Evolutionary conservation across 2,329 filamentous ascomycete species (phyloP), one percentile per base, ranked within the genome.

Genomic region (Stemphylium lycopersici): DNA sequence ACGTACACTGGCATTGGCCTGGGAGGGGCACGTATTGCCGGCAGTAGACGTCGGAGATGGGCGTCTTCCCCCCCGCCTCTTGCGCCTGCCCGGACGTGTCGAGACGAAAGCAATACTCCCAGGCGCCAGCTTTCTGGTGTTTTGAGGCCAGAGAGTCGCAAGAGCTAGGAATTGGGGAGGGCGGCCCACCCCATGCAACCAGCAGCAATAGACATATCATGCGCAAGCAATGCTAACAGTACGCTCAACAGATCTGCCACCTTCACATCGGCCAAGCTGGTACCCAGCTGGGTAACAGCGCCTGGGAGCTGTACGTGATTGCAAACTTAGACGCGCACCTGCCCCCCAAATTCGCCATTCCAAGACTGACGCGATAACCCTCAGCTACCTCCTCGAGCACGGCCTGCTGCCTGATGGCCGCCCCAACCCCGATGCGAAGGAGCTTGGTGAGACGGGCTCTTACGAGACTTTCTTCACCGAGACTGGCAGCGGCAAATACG

Each of bases 381-480:
- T 62, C 71, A 89, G 87, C 69, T 90, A 90, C 76, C 85, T 89
- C 62, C 84, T 90, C 61, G 87, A 90, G 82, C 87, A 90, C 72
- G 87, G 87, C 67, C 84, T 90, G 64, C 83, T 84, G 68, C 76
- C 77, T 51, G 87, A 90, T 73, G 87, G 87, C 65, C 83, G 83
- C 55, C 83, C 84, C 50, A 84, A 88, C 72, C 84, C 86, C 65
- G 83, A 84, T 44, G 78, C 79, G 59, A 82, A 82, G 75, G 85
- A 87, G 42, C 59, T 83, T 52, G 81, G 79, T 64, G 86, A 89
- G 53, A 80, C 79, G 48, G 87, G 87, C 65, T 88, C 86, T 41
- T 88, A 81, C 76, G 86, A 89, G 79, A 89, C 87, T 63, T 90
- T 90, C 80, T 90, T 90, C 79, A 89, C 84, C 65, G 87, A 90